Conservation (phyloP, 140 eudicot genomes). For the Stevia rebaudiana region DNA sequence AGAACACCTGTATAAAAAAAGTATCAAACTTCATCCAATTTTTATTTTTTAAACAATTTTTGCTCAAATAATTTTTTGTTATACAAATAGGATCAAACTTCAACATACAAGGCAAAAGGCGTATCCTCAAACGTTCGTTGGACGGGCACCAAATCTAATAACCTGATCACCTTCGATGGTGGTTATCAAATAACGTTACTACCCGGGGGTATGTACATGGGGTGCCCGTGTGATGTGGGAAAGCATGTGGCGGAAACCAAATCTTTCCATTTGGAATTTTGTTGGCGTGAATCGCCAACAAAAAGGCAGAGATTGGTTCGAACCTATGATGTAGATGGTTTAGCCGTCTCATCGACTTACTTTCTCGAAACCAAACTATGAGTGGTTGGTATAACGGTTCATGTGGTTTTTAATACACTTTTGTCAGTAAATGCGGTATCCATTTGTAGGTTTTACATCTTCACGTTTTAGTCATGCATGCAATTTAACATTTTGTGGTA, state of each 20-base stretch:
- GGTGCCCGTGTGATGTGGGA: conserved; percentile 72
- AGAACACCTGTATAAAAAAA: too few species aligned
- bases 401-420: neutral
- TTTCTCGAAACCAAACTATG: conserved; percentile 61
- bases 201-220: conserved; percentile 98
- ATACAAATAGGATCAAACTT: conserved; percentile 48
- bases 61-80: conserved; percentile 4
- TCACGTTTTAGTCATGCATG: conserved; percentile 11
- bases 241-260: conserved; percentile 60
- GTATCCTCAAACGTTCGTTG: conserved; percentile 58
- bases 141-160: conserved; percentile 55
- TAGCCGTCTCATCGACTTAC: conserved; percentile 85
- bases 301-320: conserved; percentile 91
- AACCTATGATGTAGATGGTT: conserved; percentile 79
- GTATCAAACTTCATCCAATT: too few species aligned
- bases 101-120: conserved; percentile 41
- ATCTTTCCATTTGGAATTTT: conserved; percentile 80
- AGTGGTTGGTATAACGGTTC: conserved; percentile 13
- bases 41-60: neutral
- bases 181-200: conserved; percentile 64
- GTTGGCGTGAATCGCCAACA: conserved; percentile 82
- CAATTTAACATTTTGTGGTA: neutral
- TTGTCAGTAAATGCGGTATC: neutral
- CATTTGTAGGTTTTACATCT: neutral
- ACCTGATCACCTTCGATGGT: conserved; percentile 67